A percentile compares a stretch with the other conserved stretches of the same genome.
These are phyloP conservation scores for Hericium coralloides DNA, from an alignment of 768 basidiomycete genomes.

Conservation along the genomic window DNA sequence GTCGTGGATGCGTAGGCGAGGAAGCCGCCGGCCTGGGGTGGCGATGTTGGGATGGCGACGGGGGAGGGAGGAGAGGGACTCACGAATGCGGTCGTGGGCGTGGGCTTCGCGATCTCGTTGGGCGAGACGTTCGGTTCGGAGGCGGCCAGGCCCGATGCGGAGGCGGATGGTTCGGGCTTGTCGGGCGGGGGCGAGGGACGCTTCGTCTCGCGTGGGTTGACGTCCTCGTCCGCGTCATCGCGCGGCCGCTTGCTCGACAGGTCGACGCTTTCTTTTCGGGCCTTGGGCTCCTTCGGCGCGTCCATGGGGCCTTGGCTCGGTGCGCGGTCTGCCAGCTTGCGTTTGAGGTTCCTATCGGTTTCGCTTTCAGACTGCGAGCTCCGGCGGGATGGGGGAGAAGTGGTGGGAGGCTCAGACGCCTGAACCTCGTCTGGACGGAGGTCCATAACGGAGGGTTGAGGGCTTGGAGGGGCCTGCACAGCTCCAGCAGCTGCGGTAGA, in stretches of 20 bases:
- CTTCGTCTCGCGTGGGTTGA: constrained; percentile 40
- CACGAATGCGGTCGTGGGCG: constrained; percentile 7
- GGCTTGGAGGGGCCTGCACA: background rate
- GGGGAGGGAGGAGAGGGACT: background rate
- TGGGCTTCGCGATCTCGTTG: background rate
- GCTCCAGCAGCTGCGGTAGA: background rate
- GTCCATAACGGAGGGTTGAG: background rate
- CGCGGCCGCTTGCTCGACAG: constrained; percentile 34
- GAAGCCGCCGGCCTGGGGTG: constrained; percentile 41
- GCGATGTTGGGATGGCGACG: constrained; percentile 8
- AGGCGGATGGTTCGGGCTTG: background rate
- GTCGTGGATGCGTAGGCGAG: constrained; percentile 69
- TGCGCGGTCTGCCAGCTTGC: constrained; percentile 60
- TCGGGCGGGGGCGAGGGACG: constrained; percentile 58
- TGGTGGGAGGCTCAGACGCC: background rate
- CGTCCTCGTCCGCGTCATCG: constrained; percentile 54
- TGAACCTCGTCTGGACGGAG: background rate
- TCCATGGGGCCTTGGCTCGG: constrained; percentile 41
- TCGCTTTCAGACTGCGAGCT: constrained; percentile 24
- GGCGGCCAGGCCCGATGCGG: background rate
- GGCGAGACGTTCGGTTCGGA: background rate
- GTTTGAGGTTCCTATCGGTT: constrained; percentile 55
- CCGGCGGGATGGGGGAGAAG: constrained; percentile 2
- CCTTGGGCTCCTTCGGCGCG: background rate
- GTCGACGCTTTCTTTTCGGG: background rate